Conservation (phyloP, 495 filamentous ascomycete genomes). For the Eremomyces bilateralis region DNA sequence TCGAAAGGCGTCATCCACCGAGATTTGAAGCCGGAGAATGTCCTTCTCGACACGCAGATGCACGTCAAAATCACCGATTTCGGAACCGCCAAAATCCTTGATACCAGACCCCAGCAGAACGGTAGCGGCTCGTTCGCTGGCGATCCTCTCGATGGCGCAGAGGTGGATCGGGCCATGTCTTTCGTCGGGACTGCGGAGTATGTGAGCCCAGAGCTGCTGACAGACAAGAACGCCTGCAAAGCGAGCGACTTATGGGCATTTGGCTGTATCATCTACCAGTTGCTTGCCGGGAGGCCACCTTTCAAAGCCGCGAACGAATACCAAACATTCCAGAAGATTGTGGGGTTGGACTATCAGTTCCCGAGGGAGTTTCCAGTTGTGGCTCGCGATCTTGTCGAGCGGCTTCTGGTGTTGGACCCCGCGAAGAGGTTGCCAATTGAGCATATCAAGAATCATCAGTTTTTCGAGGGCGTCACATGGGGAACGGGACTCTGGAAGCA, state of each 20-base stretch:
- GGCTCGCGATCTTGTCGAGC: constrained; percentile 79
- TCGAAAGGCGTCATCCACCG: constrained; percentile 87
- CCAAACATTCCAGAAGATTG: constrained; percentile 95
- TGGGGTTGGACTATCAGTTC: constrained; percentile 82
- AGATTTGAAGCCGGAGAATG: constrained; percentile 94
- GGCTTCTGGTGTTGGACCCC: constrained; percentile 80
- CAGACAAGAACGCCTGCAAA: constrained; percentile 91
- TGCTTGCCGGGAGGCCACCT: constrained; percentile 77
- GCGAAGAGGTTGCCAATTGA: constrained; percentile 74
- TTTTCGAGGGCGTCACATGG: constrained; percentile 82
- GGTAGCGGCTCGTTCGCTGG: constrained; percentile 10
- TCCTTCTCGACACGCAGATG: constrained; percentile 84
- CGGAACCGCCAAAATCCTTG: constrained; percentile 85
- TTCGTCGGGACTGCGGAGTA: constrained; percentile 99
- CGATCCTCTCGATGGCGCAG: constrained; percentile 31
- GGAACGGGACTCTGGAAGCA: constrained; percentile 73
- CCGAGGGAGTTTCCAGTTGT: constrained; percentile 73
- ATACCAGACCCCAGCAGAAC: constrained; percentile 29
- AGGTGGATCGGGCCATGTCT: constrained; percentile 61
- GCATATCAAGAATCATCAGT: constrained; percentile 92
- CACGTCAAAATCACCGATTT: constrained; percentile 99
- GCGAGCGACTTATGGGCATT: constrained; percentile 97
- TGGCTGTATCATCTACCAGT: constrained; percentile 97
- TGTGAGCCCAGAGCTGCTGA: constrained; percentile 87
- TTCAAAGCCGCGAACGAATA: constrained; percentile 98